These are phyloP conservation scores for Candida saitoana DNA, from an alignment of 805 yeast species.

Conservation along the genomic window DNA sequence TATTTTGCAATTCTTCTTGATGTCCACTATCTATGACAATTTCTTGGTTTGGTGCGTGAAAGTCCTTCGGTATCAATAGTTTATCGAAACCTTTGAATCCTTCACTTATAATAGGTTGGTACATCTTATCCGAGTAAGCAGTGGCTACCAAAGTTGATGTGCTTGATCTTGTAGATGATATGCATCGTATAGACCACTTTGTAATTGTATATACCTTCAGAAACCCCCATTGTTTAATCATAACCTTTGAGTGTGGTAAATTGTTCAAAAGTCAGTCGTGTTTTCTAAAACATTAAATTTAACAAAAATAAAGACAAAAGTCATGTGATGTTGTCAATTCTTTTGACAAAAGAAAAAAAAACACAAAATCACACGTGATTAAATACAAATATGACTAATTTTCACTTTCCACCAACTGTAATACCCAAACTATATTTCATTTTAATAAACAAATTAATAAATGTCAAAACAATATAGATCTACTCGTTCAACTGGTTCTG, in stretches of 20 bases:
- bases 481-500: conserved; percentile 56
- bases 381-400: conserved; percentile 5
- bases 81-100: conserved; percentile 22
- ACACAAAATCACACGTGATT: too few relatives aligned
- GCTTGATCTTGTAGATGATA: neutral
- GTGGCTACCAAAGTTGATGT: conserved; percentile 8
- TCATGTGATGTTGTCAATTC: neutral
- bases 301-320: neutral
- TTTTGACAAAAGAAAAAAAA: neutral
- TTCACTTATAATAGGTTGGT: conserved; percentile 22
- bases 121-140: conserved; percentile 23
- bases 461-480: conserved; percentile 67
- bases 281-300: neutral
- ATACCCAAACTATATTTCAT: neutral
- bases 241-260: neutral
- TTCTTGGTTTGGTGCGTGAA: conserved; percentile 54
- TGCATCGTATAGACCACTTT: neutral
- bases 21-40: conserved; percentile 40
- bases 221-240: conserved; percentile 4
- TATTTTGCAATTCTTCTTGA: conserved; percentile 32
- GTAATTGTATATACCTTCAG: neutral
- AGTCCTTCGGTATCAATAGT: conserved; percentile 44
- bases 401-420: neutral
- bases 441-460: neutral
- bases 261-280: neutral